Percentiles rank a stretch among this genome's conserved stretches.
Conservation (phyloP, 2,329 filamentous ascomycete genomes). For the Ophiostoma novo-ulmi region DNA sequence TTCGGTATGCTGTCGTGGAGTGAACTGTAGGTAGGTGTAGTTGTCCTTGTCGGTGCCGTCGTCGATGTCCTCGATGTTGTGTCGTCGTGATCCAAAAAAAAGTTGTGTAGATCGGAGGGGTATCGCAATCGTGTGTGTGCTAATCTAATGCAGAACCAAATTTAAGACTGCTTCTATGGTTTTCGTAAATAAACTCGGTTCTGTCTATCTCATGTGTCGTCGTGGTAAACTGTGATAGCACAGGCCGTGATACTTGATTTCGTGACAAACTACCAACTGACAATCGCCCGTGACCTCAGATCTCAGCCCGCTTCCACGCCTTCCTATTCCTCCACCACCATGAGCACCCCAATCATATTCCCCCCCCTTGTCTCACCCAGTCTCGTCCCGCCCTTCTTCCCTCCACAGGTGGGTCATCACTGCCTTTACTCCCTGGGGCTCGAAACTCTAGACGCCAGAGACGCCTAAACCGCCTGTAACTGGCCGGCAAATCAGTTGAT, state of each 20-base stretch:
- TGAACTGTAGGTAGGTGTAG: background rate
- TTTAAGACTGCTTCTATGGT: background rate
- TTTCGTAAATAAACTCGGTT: background rate
- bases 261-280: background rate
- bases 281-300: conserved; percentile 13
- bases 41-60: background rate
- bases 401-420: background rate
- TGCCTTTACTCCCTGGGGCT: background rate
- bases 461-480: conserved; percentile 3
- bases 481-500: conserved; percentile 24
- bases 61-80: conserved; percentile 11
- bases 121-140: background rate
- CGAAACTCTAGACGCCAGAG: background rate
- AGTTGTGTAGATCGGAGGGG: conserved; percentile 6
- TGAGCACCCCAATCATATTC: background rate
- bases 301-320: conserved; percentile 9
- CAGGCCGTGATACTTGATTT: background rate
- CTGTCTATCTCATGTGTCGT: background rate
- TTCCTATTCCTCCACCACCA: conserved; percentile 6
- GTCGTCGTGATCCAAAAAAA: background rate
- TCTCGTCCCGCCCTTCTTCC: background rate
- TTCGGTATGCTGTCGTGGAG: conserved; percentile 23
- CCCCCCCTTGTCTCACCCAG: conserved; percentile 3
- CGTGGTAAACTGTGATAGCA: background rate
- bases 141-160: background rate